These are phyloP conservation scores for Nigrograna mackinnonii DNA, from an alignment of 2,329 filamentous ascomycete species.

Conservation along the genomic window DNA sequence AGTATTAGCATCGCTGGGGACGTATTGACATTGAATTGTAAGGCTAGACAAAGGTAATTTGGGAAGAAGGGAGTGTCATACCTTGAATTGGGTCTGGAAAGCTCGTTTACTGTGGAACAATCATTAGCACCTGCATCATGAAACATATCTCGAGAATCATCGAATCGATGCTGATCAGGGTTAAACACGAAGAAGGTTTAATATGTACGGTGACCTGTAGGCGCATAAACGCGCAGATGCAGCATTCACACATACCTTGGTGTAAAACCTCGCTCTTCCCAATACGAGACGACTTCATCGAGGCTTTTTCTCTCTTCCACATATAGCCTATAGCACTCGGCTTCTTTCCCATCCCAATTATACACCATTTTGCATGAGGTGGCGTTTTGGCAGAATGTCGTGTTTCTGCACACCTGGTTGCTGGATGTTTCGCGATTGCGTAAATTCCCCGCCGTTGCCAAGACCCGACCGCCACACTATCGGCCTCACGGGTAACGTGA, in stretches of 20 bases:
- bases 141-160: neutral
- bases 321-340: slow-evolving; percentile 71
- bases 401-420: too few species aligned
- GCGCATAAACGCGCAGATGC: slow-evolving; percentile 15
- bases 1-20: neutral
- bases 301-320: slow-evolving; percentile 75
- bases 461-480: too few species aligned
- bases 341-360: slow-evolving; percentile 69
- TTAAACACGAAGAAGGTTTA: neutral
- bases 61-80: slow-evolving; percentile 7
- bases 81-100: slow-evolving; percentile 74
- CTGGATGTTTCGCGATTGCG: too few species aligned
- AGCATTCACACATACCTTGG: slow-evolving; percentile 61
- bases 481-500: too few species aligned
- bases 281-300: slow-evolving; percentile 74
- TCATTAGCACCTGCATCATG: slow-evolving; percentile 12
- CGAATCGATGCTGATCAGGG: neutral
- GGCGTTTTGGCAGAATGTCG: too few species aligned
- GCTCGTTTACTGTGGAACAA: slow-evolving; percentile 66
- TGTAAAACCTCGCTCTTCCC: slow-evolving; percentile 64
- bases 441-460: too few species aligned
- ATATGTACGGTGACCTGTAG: slow-evolving; percentile 25
- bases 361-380: slow-evolving; percentile 54
- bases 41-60: neutral
- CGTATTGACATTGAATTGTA: neutral